Evolutionary conservation across 208 protist species (phyloP), one percentile per base, ranked within the genome.

Genomic region (Dictyostelium gargantuum): DNA sequence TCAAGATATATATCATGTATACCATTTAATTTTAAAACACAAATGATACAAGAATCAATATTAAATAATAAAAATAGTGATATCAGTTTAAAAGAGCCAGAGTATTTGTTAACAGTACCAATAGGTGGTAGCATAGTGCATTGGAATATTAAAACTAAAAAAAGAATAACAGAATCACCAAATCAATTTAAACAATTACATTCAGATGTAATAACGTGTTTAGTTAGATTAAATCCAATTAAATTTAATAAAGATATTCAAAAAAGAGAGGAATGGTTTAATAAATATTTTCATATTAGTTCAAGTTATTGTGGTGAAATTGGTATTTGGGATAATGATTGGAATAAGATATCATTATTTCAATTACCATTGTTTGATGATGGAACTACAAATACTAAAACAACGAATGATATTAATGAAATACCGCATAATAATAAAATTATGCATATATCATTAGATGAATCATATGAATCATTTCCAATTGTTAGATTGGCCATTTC

Each of bases 1-100:
- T 76, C 82, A 52, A 89, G 82, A 50, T 89, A 89, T 50, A 76
- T 89, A 70, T 89, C 82, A 40, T 89, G 66, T 54, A 29, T 89
- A 23, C 50, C 76, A 15, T 80, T 58, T 42, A 46, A 40, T 40
- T 76, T 76, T 52, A 32, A 29, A 52, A 50, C 32, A 1, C 58
- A 66, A 66, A 66, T 66, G 3, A 66, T 66, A 21, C 58, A 66
- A 66, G 58, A 66, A 66, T 66, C 58, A 0, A n/a, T 66, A 29
- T 29, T 66, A 3, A 66, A 66, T 73, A 46, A 46, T 73, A n/a
- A 26, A 29, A 52, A n/a, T 52, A 52, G 21, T 21, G 17, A 52
- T 15, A 52, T 48, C 8, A 15, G 10, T 29, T 6, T 17, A 15
- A 38, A 58, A 50, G 74, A 80, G 19, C 58, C 38, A 23, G 46